Conservation (phyloP, 768 basidiomycete species). For the Tricholoma hemisulphureum region DNA sequence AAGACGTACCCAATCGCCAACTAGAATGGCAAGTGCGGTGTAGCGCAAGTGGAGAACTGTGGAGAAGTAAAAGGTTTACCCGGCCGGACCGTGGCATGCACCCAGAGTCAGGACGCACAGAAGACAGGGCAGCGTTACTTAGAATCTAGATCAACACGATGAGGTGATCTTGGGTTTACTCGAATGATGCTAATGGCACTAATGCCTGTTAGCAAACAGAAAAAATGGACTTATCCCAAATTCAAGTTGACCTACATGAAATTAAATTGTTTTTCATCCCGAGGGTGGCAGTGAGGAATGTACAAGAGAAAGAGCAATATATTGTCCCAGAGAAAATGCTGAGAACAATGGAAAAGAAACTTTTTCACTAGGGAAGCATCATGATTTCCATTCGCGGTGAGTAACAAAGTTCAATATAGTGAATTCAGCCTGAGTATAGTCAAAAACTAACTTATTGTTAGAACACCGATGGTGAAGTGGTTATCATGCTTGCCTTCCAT, state of each 20-base stretch:
- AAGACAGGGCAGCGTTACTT: conserved; percentile 37
- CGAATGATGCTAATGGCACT: conserved; percentile 52
- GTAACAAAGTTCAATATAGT: no score
- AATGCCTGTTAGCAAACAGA: conserved; percentile 32
- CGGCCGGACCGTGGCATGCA: conserved; percentile 48
- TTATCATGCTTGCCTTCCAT: conserved; percentile 91
- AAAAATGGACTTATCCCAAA: background rate
- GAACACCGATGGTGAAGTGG: conserved; percentile 70
- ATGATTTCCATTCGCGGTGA: no score
- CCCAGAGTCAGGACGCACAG: conserved; percentile 46
- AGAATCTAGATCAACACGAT: background rate
- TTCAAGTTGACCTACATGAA: conserved; percentile 24
- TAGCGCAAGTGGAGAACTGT: background rate
- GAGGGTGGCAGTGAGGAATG: background rate
- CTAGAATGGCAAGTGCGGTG: conserved; percentile 27
- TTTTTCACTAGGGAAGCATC: no score
- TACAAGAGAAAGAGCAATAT: no score
- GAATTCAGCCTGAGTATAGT: no score
- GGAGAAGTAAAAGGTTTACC: conserved; percentile 29
- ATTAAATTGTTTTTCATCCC: conserved; percentile 46
- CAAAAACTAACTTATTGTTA: no score
- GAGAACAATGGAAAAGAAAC: no score
- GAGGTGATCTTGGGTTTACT: conserved; percentile 16
- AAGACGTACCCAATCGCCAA: background rate
- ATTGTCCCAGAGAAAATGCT: no score